Conservation (phyloP, 345 rosid species). For the Jatropha curcas region DNA sequence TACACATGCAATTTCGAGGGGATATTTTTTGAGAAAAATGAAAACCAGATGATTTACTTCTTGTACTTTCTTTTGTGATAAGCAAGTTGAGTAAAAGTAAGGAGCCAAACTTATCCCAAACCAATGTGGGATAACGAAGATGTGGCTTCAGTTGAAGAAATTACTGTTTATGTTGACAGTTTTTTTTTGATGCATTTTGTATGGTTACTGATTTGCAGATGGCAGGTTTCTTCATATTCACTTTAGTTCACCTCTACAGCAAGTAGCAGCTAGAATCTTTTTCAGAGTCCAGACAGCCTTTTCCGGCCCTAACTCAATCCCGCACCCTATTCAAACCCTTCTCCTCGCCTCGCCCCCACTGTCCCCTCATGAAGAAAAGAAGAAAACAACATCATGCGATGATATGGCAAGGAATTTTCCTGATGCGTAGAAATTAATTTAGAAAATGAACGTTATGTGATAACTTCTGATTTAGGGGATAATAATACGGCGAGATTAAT, state of each 20-base stretch:
- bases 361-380: background rate
- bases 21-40: too few relatives aligned
- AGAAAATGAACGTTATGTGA: too few relatives aligned
- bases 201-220: slow-evolving; percentile 33
- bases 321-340: background rate
- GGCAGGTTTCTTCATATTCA: slow-evolving; percentile 65
- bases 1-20: too few relatives aligned
- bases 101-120: background rate
- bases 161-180: too few relatives aligned
- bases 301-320: background rate
- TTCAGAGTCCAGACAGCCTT: background rate
- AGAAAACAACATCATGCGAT: background rate
- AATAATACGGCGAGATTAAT: too few relatives aligned
- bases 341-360: background rate
- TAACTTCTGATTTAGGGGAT: too few relatives aligned
- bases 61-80: too few relatives aligned
- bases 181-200: background rate
- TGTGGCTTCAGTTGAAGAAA: background rate
- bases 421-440: too few relatives aligned
- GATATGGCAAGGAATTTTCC: background rate
- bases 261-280: slow-evolving; percentile 29
- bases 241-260: slow-evolving; percentile 51
- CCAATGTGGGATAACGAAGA: background rate
- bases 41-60: too few relatives aligned
- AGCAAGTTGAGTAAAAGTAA: too few relatives aligned